Percentiles rank a stretch among this genome's conserved stretches.
phyloP scores from a whole-genome alignment of 1,284 basidiomycete species.

The Pseudozyma pruni region DNA sequence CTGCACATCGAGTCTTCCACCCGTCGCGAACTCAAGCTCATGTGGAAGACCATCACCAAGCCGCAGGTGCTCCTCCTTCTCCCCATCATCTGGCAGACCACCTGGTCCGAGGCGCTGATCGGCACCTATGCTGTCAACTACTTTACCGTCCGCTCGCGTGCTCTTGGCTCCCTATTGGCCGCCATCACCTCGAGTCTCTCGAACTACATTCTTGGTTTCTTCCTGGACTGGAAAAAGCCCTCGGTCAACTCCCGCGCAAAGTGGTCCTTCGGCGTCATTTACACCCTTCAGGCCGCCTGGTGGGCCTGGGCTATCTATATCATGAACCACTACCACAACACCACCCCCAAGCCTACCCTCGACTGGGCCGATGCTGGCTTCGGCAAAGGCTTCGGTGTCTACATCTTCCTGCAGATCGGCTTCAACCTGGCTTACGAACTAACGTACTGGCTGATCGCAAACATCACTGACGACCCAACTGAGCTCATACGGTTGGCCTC shows the following conservation, averaged over 20 bases:
- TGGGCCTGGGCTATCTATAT: constrained; percentile 68
- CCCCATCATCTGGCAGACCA: constrained; percentile 58
- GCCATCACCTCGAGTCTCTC: constrained; percentile 61
- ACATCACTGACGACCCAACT: constrained; percentile 40
- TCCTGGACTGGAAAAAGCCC: constrained; percentile 63
- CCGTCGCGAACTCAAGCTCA: constrained; percentile 55
- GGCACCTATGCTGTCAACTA: constrained; percentile 64
- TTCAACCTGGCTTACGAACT: constrained; percentile 60
- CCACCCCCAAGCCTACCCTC: constrained; percentile 37
- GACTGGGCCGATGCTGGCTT: constrained; percentile 64
- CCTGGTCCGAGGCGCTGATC: constrained; percentile 60
- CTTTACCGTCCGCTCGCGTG: constrained; percentile 59
- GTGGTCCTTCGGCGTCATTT: constrained; percentile 52
- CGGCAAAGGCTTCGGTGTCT: constrained; percentile 58
- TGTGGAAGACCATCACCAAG: constrained; percentile 47
- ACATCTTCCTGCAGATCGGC: constrained; percentile 61
- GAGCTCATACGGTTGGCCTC: constrained; percentile 63
- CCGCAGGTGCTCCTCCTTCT: constrained; percentile 57
- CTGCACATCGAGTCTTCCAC: constrained; percentile 57
- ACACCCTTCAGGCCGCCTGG: constrained; percentile 51
- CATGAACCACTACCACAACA: constrained; percentile 49
- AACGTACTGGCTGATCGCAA: constrained; percentile 61
- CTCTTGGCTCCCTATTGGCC: constrained; percentile 67
- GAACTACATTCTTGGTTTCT: constrained; percentile 66
- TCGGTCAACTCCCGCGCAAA: constrained; percentile 59